Percentiles rank a stretch among this genome's conserved stretches.
phyloP scores from a whole-genome alignment of 768 basidiomycete species.

The Symmetrospora coprosmae region DNA sequence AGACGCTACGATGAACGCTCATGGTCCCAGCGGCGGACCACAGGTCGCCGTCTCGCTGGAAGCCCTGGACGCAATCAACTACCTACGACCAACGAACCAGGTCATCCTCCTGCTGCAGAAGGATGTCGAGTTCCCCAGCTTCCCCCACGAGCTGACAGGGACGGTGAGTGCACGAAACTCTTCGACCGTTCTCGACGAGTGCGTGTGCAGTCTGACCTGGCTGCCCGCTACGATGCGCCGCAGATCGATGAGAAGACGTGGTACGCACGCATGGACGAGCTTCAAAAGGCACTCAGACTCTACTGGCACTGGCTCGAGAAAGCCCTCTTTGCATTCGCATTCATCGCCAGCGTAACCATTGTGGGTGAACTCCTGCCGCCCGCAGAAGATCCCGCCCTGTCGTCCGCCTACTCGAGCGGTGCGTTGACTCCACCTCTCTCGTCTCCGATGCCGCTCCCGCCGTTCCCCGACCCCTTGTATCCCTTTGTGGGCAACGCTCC shows the following conservation, averaged over 20 bases:
- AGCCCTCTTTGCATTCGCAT: conserved; percentile 8
- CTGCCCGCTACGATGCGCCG: background rate
- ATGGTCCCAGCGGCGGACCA: background rate
- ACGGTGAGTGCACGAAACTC: background rate
- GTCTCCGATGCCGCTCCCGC: no score
- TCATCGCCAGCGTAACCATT: background rate
- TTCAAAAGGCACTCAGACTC: background rate
- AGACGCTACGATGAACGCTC: background rate
- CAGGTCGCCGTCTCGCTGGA: no score
- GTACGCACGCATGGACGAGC: conserved; percentile 7
- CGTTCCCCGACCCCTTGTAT: no score
- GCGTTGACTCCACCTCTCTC: no score
- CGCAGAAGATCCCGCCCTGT: no score
- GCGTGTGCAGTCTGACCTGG: background rate
- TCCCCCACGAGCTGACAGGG: background rate
- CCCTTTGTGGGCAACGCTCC: no score
- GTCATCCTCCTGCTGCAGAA: conserved; percentile 15
- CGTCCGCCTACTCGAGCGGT: no score
- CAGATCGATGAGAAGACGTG: conserved; percentile 16
- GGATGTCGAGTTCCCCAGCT: background rate
- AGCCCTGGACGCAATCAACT: conserved; percentile 5
- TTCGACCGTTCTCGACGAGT: no score
- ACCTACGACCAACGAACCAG: conserved; percentile 3
- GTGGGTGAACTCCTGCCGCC: conserved; percentile 4
- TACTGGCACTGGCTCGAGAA: conserved; percentile 20